Conservation (phyloP, 805 yeast genomes). For the Grigorovia transvaalensis region DNA sequence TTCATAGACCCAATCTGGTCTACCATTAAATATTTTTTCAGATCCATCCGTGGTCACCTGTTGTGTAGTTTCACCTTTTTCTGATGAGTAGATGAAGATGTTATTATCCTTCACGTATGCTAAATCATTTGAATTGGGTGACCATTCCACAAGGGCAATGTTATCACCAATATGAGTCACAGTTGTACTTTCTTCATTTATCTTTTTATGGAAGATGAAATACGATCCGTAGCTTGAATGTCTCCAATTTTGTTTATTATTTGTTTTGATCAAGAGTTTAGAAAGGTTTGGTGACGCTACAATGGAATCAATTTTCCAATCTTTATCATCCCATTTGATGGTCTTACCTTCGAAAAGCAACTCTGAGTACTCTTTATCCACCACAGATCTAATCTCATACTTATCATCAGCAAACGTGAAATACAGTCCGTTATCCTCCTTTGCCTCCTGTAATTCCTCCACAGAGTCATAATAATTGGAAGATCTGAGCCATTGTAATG, state of each 20-base stretch:
- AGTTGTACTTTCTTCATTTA: conserved; percentile 20
- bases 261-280: conserved; percentile 49
- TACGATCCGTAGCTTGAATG: conserved; percentile 38
- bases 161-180: conserved; percentile 25
- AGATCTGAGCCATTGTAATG: conserved; percentile 59
- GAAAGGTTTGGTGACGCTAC: conserved; percentile 59
- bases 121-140: conserved; percentile 57
- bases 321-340: conserved; percentile 32
- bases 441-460: conserved; percentile 25
- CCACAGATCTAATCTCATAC: conserved; percentile 46
- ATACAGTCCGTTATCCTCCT: conserved; percentile 57
- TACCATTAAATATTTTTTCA: conserved; percentile 65
- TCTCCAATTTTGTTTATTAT: conserved; percentile 50
- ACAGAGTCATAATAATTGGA: conserved; percentile 29
- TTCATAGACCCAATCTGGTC: conserved; percentile 92
- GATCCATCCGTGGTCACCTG: conserved; percentile 67
- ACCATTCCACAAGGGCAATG: conserved; percentile 50
- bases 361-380: conserved; percentile 30
- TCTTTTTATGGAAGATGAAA: conserved; percentile 28
- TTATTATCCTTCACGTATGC: conserved; percentile 64
- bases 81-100: conserved; percentile 44
- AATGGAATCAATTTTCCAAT: conserved; percentile 41
- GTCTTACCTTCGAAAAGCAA: conserved; percentile 40
- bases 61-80: conserved; percentile 15
- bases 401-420: conserved; percentile 37